Evolutionary conservation across 108 stramenopile species (phyloP).

Genomic region (Skeletonema potamos): DNA sequence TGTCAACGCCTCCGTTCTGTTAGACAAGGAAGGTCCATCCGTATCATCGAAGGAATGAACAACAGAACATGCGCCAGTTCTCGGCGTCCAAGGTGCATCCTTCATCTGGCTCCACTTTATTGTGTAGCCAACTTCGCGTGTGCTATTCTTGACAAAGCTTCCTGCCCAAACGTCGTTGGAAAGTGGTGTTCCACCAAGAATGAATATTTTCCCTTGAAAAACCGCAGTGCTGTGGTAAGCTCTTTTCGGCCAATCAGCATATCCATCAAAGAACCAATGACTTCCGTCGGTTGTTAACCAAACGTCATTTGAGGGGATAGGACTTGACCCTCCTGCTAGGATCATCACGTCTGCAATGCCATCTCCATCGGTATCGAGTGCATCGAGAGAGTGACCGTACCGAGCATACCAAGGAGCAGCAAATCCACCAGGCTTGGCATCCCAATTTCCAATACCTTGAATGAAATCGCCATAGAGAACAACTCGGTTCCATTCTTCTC

Average conservation of each 20-base stretch:
- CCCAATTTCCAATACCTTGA: conserved; percentile 45
- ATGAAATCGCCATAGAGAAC: conserved; percentile 36
- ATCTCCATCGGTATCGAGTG: conserved; percentile 51
- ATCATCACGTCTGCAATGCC: conserved; percentile 66
- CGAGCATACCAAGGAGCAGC: conserved; percentile 74
- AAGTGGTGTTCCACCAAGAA: conserved; percentile 77
- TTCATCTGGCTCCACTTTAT: conserved; percentile 26
- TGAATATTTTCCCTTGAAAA: conserved; percentile 43
- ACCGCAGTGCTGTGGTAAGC: conserved; percentile 68
- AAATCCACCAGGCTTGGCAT: conserved; percentile 43
- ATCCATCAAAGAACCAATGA: conserved; percentile 61
- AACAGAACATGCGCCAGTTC: conserved; percentile 38
- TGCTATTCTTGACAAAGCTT: conserved; percentile 19
- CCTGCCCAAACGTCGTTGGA: conserved; percentile 76
- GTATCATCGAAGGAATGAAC: conserved; percentile 11
- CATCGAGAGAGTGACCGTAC: conserved; percentile 75
- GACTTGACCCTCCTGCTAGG: conserved; percentile 63
- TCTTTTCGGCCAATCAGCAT: conserved; percentile 69
- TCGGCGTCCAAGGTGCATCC: conserved; percentile 39
- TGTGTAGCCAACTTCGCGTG: conserved; percentile 23
- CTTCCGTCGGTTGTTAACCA: conserved; percentile 73
- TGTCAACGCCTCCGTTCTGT: background rate
- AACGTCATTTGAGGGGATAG: conserved; percentile 71
- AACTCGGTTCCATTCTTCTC: conserved; percentile 47
- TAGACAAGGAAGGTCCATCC: background rate